Evolutionary conservation across 140 eudicot species (phyloP).

Genomic region (Bidens hawaiensis): DNA sequence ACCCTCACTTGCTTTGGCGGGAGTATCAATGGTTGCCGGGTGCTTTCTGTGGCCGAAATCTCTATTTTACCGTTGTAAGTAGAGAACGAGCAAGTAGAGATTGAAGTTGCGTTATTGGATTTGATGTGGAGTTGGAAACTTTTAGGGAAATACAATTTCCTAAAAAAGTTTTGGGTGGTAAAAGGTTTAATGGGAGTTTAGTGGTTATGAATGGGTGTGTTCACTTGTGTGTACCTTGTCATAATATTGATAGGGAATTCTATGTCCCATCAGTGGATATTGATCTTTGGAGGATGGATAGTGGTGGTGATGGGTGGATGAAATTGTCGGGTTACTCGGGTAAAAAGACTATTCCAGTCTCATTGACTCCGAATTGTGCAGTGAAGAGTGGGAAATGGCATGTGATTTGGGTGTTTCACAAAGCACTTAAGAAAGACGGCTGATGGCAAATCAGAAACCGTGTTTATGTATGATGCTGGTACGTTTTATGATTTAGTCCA

Average conservation of each 20-base stretch:
- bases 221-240: background rate
- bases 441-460: too few species aligned
- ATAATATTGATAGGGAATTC: background rate
- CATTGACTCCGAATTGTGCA: background rate
- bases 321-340: background rate
- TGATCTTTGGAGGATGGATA: slow-evolving; percentile 16
- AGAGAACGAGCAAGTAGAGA: too few species aligned
- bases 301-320: background rate
- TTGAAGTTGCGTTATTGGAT: background rate
- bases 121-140: background rate
- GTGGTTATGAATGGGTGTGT: slow-evolving; percentile 3
- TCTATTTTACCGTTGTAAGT: background rate
- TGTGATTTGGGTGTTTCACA: background rate
- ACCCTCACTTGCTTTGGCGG: background rate
- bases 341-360: background rate
- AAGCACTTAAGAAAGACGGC: background rate
- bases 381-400: background rate
- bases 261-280: background rate
- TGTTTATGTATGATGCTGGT: too few species aligned
- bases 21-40: background rate
- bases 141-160: slow-evolving; percentile 1
- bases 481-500: background rate
- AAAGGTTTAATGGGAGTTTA: background rate
- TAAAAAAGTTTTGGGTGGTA: background rate
- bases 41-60: background rate